Conservation (phyloP, 106 monocot species). For the Cymbidium sinense region DNA sequence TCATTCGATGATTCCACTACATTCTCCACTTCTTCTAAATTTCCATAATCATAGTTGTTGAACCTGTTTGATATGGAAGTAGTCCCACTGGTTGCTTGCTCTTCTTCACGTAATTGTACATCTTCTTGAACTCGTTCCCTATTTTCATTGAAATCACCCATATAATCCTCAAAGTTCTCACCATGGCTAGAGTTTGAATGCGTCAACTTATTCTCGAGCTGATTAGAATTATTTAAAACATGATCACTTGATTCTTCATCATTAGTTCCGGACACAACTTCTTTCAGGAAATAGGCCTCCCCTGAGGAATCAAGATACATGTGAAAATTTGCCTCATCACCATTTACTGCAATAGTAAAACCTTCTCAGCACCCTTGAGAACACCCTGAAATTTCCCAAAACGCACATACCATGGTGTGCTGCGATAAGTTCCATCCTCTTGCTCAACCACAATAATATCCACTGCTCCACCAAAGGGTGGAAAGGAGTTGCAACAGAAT, state of each 20-base stretch:
- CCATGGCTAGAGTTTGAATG: slow-evolving; percentile 8
- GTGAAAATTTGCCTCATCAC: slow-evolving; percentile 65
- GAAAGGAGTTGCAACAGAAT: slow-evolving; percentile 95
- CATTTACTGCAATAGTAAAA: slow-evolving; percentile 80
- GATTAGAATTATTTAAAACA: slow-evolving; percentile 11
- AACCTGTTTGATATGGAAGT: slow-evolving; percentile 29
- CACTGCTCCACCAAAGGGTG: slow-evolving; percentile 98
- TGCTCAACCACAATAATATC: slow-evolving; percentile 92
- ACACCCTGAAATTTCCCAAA: slow-evolving; percentile 97
- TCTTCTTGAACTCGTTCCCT: slow-evolving; percentile 15
- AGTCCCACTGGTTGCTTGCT: slow-evolving; percentile 14
- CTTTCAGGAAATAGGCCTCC: slow-evolving; percentile 86
- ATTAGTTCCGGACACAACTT: slow-evolving; percentile 33
- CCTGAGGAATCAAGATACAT: slow-evolving; percentile 95
- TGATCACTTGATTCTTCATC: slow-evolving; percentile 14
- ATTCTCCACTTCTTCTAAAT: slow-evolving; percentile 73
- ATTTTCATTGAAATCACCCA: slow-evolving; percentile 4
- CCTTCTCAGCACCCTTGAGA: slow-evolving; percentile 82
- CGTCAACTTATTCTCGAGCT: slow-evolving; percentile 9
- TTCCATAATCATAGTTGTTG: slow-evolving; percentile 56
- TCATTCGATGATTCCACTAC: slow-evolving; percentile 57
- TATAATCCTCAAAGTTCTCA: slow-evolving; percentile 16
- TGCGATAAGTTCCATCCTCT: slow-evolving; percentile 85
- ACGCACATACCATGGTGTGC: slow-evolving; percentile 95
- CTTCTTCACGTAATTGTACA: slow-evolving; percentile 15